Conservation (phyloP, 331 rosid species). For the Saraca asoca region DNA sequence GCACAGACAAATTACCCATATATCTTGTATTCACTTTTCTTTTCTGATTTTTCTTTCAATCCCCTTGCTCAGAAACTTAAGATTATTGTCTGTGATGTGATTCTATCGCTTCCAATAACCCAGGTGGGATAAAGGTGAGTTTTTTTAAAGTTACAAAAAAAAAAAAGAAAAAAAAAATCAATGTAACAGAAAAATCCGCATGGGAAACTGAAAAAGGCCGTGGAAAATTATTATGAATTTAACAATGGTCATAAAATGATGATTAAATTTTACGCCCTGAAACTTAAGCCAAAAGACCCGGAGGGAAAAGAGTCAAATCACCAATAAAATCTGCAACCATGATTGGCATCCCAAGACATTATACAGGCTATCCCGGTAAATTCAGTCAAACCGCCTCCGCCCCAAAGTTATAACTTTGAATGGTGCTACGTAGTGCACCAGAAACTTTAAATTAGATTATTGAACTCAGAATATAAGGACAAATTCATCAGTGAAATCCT, state of each 20-base stretch:
- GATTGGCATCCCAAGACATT: neutral
- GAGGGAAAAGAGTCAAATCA: slow-evolving; percentile 5
- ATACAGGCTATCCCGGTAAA: neutral
- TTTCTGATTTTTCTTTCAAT: neutral
- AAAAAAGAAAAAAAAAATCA: neutral
- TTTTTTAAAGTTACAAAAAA: neutral
- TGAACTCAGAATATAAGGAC: neutral
- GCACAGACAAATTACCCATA: neutral
- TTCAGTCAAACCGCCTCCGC: neutral
- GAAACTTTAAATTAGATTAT: neutral
- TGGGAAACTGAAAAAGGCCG: neutral
- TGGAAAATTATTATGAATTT: neutral
- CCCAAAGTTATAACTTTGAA: neutral
- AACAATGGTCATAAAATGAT: too few species aligned
- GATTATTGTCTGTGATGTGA: neutral
- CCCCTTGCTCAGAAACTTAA: neutral
- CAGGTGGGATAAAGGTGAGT: neutral
- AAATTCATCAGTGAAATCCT: neutral
- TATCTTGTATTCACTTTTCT: neutral
- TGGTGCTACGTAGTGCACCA: neutral
- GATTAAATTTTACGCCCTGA: neutral
- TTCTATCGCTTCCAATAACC: neutral
- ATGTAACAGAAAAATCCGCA: neutral
- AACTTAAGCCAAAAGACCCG: neutral
- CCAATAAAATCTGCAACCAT: neutral